Base-by-base conservation (phyloP, 192 early-diverging fungal species). In the Pilaira anomala region DNA sequence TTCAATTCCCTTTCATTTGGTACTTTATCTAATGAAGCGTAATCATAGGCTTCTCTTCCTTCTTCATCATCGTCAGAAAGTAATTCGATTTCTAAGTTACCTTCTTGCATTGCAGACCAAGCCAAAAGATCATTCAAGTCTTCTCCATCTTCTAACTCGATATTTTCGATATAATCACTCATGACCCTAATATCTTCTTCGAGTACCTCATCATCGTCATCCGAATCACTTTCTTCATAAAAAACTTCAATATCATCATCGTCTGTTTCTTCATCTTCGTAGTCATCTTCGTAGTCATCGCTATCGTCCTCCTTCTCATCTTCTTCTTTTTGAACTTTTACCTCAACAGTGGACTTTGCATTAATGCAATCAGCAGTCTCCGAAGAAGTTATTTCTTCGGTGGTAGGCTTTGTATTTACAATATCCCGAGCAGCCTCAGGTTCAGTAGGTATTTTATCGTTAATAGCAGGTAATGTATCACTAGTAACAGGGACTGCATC, bases 91-190 rank as follows among this genome's bases (percentile, higher is more conserved):
- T 67, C 59, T 14, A 46, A 49, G 49, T 62, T 29, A 29, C 26
- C 29, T 22, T 62, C 25, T 39, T 62, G 26, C 33, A 24, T 57
- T 51, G 39, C 46, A 29, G 33, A 63, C 45, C 39, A 59, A 45
- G 45, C 36, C 29, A 42, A 42, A 1, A 67, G 26, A 4, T 71
- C 69, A 7, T 62, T 57, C 41, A 50, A 39, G 25, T 25, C 40
- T 25, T 56, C 70, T 13, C 56, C 45, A 13, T 50, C 60, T 2
- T 62, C 13, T 3, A 63, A 36, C 2, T 36, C 45, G 13, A 59
- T 46, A 39, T 73, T 67, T 22, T 65, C 71, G 19, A 73, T 73
- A 19, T 67, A 73, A 41, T 73, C 71, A 4, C 44, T 53, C 28
- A 73, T 63, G 7, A 56, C n/a, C 14, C 19, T 42, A 24, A 69